Evolutionary conservation across 352 stramenopile species (phyloP).

Genomic region (Phytopythium kandeliae): DNA sequence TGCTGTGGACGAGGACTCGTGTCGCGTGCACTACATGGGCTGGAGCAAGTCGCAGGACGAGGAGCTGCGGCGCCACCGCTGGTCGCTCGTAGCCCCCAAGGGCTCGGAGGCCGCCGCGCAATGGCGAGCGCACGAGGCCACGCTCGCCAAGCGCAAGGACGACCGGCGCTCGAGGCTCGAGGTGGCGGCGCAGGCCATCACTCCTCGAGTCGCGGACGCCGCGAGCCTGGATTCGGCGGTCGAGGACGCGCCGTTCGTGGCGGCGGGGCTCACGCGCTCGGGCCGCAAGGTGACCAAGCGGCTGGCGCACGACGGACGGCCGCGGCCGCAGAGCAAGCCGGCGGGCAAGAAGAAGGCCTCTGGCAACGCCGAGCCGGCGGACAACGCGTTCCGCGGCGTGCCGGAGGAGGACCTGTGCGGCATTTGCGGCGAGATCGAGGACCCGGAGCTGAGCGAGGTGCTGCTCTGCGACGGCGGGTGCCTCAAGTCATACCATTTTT

Average conservation of each 20-base stretch:
- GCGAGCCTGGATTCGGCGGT: neutral
- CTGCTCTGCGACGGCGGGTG: constrained; percentile 92
- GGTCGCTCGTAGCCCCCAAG: constrained; percentile 35
- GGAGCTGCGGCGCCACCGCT: constrained; percentile 21
- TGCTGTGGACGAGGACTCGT: constrained; percentile 15
- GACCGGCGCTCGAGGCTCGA: constrained; percentile 16
- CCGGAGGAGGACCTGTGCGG: constrained; percentile 75
- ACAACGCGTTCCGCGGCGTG: constrained; percentile 16
- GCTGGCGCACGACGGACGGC: constrained; percentile 25
- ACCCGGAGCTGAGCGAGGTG: constrained; percentile 76
- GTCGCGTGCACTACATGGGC: constrained; percentile 59
- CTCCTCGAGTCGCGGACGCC: constrained; percentile 6
- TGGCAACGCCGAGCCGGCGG: constrained; percentile 10
- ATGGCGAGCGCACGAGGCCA: constrained; percentile 42
- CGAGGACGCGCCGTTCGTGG: constrained; percentile 40
- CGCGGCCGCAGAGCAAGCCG: constrained; percentile 16
- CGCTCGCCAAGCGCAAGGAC: constrained; percentile 32
- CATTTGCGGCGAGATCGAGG: constrained; percentile 77
- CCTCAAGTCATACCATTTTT: constrained; percentile 90
- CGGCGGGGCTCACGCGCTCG: constrained; percentile 54
- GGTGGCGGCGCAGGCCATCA: neutral
- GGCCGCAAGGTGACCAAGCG: constrained; percentile 66
- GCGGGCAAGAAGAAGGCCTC: constrained; percentile 36
- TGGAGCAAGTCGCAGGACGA: constrained; percentile 61
- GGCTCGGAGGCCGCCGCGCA: constrained; percentile 22